phyloP scores from a whole-genome alignment of 805 yeast genomes.

The Schwanniomyces sp. region DNA sequence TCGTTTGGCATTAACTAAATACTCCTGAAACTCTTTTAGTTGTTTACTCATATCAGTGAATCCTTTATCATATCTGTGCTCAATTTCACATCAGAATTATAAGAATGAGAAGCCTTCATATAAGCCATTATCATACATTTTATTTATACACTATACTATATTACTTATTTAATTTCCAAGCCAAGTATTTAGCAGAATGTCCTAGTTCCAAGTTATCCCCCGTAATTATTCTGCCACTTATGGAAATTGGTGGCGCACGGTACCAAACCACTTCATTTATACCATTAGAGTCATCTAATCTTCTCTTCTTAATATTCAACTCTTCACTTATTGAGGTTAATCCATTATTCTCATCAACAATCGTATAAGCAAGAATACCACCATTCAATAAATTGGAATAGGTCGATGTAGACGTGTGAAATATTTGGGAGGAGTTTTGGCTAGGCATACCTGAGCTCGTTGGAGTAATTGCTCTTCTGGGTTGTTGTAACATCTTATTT shows the following conservation, averaged over 20 bases:
- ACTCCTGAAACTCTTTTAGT: slow-evolving; percentile 49
- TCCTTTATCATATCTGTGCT: background rate
- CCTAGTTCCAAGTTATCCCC: slow-evolving; percentile 46
- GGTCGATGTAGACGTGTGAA: slow-evolving; percentile 30
- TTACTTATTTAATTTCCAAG: slow-evolving; percentile 31
- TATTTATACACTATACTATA: slow-evolving; percentile 1
- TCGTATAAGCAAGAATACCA: slow-evolving; percentile 37
- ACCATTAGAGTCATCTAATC: slow-evolving; percentile 13
- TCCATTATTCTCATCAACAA: slow-evolving; percentile 16
- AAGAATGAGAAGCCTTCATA: background rate
- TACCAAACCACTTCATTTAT: slow-evolving; percentile 53
- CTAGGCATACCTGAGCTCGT: slow-evolving; percentile 1
- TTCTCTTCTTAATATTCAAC: slow-evolving; percentile 24
- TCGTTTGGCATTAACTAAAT: slow-evolving; percentile 43
- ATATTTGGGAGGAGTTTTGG: slow-evolving; percentile 10
- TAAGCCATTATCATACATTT: background rate
- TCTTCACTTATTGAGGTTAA: slow-evolving; percentile 19
- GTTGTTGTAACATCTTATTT: slow-evolving; percentile 12
- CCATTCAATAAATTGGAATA: slow-evolving; percentile 39
- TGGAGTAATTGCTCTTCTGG: slow-evolving; percentile 13
- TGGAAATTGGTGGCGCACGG: slow-evolving; percentile 60
- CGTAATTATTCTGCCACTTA: slow-evolving; percentile 14
- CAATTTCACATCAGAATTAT: background rate
- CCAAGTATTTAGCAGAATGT: slow-evolving; percentile 73
- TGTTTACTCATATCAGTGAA: slow-evolving; percentile 17